Percentiles rank a stretch among this genome's conserved stretches.
These are phyloP conservation scores for Ilyonectria destructans DNA, from an alignment of 2,329 filamentous ascomycete genomes.

Conservation along the genomic window DNA sequence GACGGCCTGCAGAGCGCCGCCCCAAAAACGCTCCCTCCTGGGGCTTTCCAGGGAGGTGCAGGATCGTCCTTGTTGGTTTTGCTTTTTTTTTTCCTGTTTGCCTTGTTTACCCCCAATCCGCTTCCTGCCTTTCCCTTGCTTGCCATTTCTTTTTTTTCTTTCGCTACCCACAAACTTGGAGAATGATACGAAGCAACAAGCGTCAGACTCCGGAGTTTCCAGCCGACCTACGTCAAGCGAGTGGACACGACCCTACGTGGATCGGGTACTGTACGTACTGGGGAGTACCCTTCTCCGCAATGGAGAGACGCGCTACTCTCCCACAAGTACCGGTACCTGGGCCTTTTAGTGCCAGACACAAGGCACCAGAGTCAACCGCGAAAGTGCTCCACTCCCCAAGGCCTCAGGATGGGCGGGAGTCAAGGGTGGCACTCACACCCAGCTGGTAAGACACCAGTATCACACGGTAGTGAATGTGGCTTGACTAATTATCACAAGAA, in stretches of 20 bases:
- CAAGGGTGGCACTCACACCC: slow-evolving; percentile 16
- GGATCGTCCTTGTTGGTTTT: slow-evolving; percentile 31
- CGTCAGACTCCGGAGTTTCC: not conserved
- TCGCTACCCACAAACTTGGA: not conserved
- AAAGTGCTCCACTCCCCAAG: slow-evolving; percentile 21
- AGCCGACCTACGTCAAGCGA: not conserved
- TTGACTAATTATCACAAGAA: not conserved
- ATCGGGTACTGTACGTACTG: slow-evolving; percentile 5
- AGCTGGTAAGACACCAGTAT: not conserved
- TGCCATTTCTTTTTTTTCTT: slow-evolving; percentile 7
- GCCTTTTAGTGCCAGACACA: not conserved
- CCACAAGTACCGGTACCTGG: slow-evolving; percentile 10
- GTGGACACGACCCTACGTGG: not conserved
- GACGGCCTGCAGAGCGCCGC: slow-evolving; percentile 37
- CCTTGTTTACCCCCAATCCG: slow-evolving; percentile 16
- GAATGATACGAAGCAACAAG: slow-evolving; percentile 1
- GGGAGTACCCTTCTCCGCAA: slow-evolving; percentile 3
- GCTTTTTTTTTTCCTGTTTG: slow-evolving; percentile 15
- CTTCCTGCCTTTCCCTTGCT: slow-evolving; percentile 16
- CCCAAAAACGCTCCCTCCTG: slow-evolving; percentile 33
- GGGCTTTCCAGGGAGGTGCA: slow-evolving; percentile 20
- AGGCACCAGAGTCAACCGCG: slow-evolving; percentile 8
- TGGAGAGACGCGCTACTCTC: slow-evolving; percentile 14
- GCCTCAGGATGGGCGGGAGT: slow-evolving; percentile 13
- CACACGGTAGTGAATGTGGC: no score